phyloP scores from a whole-genome alignment of 1,284 basidiomycete species.

The Ustilago vetiveriae region DNA sequence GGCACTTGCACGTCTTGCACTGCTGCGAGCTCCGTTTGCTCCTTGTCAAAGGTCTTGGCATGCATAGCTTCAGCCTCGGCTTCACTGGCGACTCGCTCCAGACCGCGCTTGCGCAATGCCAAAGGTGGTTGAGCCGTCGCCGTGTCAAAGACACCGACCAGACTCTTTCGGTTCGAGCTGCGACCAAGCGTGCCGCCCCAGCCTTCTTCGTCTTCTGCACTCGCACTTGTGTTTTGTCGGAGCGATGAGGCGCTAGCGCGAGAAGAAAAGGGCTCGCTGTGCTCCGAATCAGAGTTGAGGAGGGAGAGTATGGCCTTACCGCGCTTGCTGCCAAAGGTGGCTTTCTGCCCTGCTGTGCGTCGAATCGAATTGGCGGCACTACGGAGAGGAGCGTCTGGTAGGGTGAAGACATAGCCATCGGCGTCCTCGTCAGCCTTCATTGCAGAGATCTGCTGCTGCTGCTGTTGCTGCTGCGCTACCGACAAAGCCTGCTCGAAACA shows the following conservation, averaged over 20 bases:
- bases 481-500: constrained; percentile 4
- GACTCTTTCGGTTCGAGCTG: constrained; percentile 22
- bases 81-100: constrained; percentile 33
- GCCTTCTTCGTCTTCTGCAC: constrained; percentile 36
- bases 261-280: constrained; percentile 23
- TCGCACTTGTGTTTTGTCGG: constrained; percentile 10
- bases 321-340: constrained; percentile 43
- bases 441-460: not conserved
- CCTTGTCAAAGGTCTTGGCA: constrained; percentile 7
- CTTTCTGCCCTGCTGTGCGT: constrained; percentile 16
- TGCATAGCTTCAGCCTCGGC: constrained; percentile 26
- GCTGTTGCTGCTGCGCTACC: not conserved
- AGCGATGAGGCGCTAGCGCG: constrained; percentile 28
- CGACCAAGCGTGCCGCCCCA: constrained; percentile 50
- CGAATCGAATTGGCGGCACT: constrained; percentile 17
- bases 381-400: not conserved
- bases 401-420: constrained; percentile 34
- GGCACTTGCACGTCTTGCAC: constrained; percentile 9
- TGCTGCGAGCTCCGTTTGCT: constrained; percentile 1
- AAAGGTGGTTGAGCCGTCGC: not conserved
- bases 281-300: constrained; percentile 16
- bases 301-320: constrained; percentile 40
- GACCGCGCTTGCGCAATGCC: constrained; percentile 9
- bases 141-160: constrained; percentile 16
- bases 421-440: not conserved